Conservation (phyloP, 2,329 filamentous ascomycete species). For the Arthrobotrys iridis region DNA sequence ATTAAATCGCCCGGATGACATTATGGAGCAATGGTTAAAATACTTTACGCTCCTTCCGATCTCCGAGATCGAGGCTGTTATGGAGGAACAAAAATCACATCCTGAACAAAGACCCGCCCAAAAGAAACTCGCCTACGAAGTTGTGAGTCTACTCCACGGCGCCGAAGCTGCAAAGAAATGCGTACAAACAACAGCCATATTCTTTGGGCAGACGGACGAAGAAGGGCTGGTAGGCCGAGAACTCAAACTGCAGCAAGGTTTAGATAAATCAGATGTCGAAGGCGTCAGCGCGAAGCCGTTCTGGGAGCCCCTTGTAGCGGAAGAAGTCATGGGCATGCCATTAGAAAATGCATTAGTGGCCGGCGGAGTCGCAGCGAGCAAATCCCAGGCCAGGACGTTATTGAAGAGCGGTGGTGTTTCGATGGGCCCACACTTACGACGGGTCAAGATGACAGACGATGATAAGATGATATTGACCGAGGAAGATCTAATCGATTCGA, state of each 20-base stretch:
- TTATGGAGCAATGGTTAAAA: conserved; percentile 83
- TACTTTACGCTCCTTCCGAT: conserved; percentile 89
- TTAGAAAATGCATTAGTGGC: conserved; percentile 24
- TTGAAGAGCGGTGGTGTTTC: conserved; percentile 30
- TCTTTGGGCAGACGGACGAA: conserved; percentile 31
- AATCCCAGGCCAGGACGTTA: conserved; percentile 25
- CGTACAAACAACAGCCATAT: conserved; percentile 60
- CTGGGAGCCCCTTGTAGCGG: conserved; percentile 19
- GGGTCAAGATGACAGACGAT: conserved; percentile 4
- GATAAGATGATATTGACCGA: not conserved
- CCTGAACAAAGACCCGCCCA: conserved; percentile 81
- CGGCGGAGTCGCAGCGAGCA: conserved; percentile 13
- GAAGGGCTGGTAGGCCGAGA: not conserved
- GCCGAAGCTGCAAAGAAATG: conserved; percentile 71
- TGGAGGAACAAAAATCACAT: conserved; percentile 74
- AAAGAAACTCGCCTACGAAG: conserved; percentile 82
- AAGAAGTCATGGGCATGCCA: conserved; percentile 8
- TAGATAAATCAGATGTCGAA: conserved; percentile 4
- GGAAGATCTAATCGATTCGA: conserved; percentile 16
- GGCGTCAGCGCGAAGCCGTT: conserved; percentile 17
- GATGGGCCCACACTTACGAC: conserved; percentile 38
- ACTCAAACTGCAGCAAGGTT: not conserved
- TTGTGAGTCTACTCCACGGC: conserved; percentile 82
- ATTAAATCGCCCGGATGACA: conserved; percentile 79
- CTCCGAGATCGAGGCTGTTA: conserved; percentile 72